Evolutionary conservation across 106 monocot species (phyloP).

Genomic region (Gastrodia elata): DNA sequence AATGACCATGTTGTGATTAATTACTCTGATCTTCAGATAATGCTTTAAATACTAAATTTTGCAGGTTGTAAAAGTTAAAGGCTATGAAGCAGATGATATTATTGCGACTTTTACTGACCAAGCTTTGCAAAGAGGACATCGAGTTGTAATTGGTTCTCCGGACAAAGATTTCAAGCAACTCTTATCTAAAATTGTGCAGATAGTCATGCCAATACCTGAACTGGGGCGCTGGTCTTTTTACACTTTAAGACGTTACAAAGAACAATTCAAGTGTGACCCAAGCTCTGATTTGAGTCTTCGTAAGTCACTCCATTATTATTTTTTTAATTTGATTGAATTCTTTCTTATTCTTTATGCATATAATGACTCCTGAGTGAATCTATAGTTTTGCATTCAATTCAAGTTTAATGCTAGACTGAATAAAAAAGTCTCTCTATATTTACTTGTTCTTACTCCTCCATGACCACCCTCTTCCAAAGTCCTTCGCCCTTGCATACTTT

Average conservation of each 20-base stretch:
- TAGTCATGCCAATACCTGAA: slow-evolving; percentile 90
- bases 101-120: slow-evolving; percentile 82
- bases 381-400: too few relatives aligned
- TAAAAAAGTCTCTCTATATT: too few relatives aligned
- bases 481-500: too few relatives aligned
- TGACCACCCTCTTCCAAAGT: too few relatives aligned
- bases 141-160: slow-evolving; percentile 88
- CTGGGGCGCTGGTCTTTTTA: slow-evolving; percentile 89
- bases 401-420: too few relatives aligned
- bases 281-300: slow-evolving; percentile 90
- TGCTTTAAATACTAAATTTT: slow-evolving; percentile 16
- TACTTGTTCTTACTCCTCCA: too few relatives aligned
- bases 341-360: neutral
- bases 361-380: neutral
- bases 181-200: slow-evolving; percentile 78
- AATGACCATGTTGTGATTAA: neutral
- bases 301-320: slow-evolving; percentile 28
- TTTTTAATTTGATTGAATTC: neutral
- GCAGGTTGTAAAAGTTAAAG: slow-evolving; percentile 78
- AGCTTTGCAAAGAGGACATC: slow-evolving; percentile 51
- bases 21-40: neutral
- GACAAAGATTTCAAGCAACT: slow-evolving; percentile 99
- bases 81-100: slow-evolving; percentile 95
- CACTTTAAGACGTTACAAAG: slow-evolving; percentile 73
- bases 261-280: slow-evolving; percentile 74